Evolutionary conservation across 2,329 filamentous ascomycete genomes (phyloP).

Genomic region (Laburnicola sp.): DNA sequence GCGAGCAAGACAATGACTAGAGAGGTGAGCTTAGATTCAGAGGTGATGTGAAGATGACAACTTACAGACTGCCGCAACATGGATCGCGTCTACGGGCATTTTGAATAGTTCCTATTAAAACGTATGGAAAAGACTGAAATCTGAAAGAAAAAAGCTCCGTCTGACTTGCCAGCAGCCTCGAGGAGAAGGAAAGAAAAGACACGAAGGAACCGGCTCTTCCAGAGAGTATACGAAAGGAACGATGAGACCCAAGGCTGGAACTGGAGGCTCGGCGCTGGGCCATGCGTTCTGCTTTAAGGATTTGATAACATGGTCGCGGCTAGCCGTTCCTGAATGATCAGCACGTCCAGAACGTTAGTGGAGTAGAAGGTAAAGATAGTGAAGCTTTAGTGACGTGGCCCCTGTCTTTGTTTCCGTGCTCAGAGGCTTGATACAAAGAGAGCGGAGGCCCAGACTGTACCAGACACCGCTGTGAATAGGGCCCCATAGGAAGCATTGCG

Average conservation of each 20-base stretch:
- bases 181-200: conserved; percentile 23
- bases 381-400: conserved; percentile 33
- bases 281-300: conserved; percentile 35
- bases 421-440: conserved; percentile 30
- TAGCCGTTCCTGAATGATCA: conserved; percentile 36
- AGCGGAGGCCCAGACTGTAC: conserved; percentile 40
- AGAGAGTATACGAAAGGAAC: conserved; percentile 34
- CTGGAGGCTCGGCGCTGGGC: conserved; percentile 35
- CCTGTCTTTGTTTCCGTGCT: conserved; percentile 34
- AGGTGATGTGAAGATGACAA: neutral
- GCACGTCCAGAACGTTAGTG: conserved; percentile 30
- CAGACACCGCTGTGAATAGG: conserved; percentile 23
- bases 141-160: conserved; percentile 17
- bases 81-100: conserved; percentile 36
- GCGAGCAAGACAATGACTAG: conserved; percentile 44
- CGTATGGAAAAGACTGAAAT: conserved; percentile 10
- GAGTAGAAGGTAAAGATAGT: conserved; percentile 20
- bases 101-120: conserved; percentile 19
- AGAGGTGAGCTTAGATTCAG: conserved; percentile 17
- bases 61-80: conserved; percentile 46
- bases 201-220: conserved; percentile 34
- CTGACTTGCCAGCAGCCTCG: conserved; percentile 37
- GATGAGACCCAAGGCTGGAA: conserved; percentile 25
- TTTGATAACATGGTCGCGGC: conserved; percentile 22
- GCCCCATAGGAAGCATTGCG: conserved; percentile 26